Percentiles rank a stretch among this genome's conserved stretches.
These are phyloP conservation scores for Globisporangium cystogenes DNA, from an alignment of 352 stramenopile species.

Conservation along the genomic window DNA sequence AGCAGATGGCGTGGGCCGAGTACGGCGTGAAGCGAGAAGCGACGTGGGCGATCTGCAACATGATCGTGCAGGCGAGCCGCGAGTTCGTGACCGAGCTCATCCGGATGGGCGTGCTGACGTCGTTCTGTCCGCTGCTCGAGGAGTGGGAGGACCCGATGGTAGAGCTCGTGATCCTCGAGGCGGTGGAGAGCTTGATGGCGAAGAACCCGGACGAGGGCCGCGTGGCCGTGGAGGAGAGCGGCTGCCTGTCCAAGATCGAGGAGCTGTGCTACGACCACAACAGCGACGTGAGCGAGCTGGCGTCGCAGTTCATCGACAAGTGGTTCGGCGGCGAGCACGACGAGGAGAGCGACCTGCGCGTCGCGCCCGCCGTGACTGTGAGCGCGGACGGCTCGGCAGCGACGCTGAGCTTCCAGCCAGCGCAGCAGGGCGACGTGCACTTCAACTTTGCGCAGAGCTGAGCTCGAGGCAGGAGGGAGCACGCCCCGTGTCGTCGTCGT, in stretches of 20 bases:
- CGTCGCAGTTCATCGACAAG: conserved; percentile 75
- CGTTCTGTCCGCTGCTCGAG: conserved; percentile 66
- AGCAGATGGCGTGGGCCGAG: conserved; percentile 86
- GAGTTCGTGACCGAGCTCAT: conserved; percentile 64
- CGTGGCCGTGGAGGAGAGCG: conserved; percentile 74
- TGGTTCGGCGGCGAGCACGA: conserved; percentile 59
- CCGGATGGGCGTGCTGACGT: conserved; percentile 65
- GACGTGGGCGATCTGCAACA: conserved; percentile 84
- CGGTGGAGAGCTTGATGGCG: conserved; percentile 61
- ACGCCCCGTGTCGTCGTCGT: not conserved
- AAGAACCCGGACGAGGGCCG: conserved; percentile 58
- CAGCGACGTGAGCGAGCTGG: conserved; percentile 67
- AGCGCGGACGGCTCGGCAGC: conserved; percentile 21
- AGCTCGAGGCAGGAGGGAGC: too few species aligned
- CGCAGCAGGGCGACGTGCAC: conserved; percentile 51
- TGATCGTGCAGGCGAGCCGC: conserved; percentile 64
- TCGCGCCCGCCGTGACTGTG: conserved; percentile 38
- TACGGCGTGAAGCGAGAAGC: conserved; percentile 82
- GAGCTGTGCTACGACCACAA: conserved; percentile 82
- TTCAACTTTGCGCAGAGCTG: conserved; percentile 66
- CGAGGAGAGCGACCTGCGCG: conserved; percentile 35
- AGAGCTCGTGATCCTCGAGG: conserved; percentile 81
- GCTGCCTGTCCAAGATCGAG: conserved; percentile 71
- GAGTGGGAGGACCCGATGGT: conserved; percentile 85
- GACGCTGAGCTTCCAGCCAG: conserved; percentile 66